Evolutionary conservation across 1,139 yeast genomes (phyloP).

Genomic region (Protomyces inouyei): DNA sequence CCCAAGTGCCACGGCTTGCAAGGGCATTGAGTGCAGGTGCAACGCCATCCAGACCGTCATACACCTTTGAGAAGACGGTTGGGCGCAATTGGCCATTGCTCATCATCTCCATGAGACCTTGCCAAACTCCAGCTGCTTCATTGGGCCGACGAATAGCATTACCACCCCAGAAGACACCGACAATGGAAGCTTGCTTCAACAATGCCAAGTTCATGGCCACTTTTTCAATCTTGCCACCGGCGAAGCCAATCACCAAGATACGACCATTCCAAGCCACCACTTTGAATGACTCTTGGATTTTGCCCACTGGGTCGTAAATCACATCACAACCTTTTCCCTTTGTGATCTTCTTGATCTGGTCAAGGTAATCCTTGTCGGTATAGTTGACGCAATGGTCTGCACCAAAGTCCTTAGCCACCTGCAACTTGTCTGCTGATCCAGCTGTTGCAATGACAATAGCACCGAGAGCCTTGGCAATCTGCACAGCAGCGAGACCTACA

Average conservation of each 20-base stretch:
- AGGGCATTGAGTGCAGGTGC: slow-evolving; percentile 29
- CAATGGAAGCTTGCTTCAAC: slow-evolving; percentile 29
- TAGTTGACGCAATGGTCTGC: slow-evolving; percentile 30
- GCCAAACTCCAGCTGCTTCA: slow-evolving; percentile 29
- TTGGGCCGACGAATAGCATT: slow-evolving; percentile 25
- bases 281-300: slow-evolving; percentile 29
- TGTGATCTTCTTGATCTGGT: slow-evolving; percentile 27
- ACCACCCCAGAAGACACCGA: slow-evolving; percentile 31
- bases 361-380: slow-evolving; percentile 28
- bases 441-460: slow-evolving; percentile 45
- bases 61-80: slow-evolving; percentile 26
- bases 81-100: slow-evolving; percentile 19
- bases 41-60: slow-evolving; percentile 28
- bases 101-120: slow-evolving; percentile 27
- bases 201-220: slow-evolving; percentile 28
- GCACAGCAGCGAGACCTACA: slow-evolving; percentile 49
- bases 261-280: slow-evolving; percentile 30
- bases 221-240: slow-evolving; percentile 30
- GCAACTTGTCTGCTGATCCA: slow-evolving; percentile 33
- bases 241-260: slow-evolving; percentile 30
- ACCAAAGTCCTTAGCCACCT: slow-evolving; percentile 26
- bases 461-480: slow-evolving; percentile 45
- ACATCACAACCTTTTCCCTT: slow-evolving; percentile 28
- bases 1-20: slow-evolving; percentile 29
- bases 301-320: slow-evolving; percentile 30